Evolutionary conservation across 2,329 filamentous ascomycete species (phyloP).

Genomic region (Cladosporium sp.): DNA sequence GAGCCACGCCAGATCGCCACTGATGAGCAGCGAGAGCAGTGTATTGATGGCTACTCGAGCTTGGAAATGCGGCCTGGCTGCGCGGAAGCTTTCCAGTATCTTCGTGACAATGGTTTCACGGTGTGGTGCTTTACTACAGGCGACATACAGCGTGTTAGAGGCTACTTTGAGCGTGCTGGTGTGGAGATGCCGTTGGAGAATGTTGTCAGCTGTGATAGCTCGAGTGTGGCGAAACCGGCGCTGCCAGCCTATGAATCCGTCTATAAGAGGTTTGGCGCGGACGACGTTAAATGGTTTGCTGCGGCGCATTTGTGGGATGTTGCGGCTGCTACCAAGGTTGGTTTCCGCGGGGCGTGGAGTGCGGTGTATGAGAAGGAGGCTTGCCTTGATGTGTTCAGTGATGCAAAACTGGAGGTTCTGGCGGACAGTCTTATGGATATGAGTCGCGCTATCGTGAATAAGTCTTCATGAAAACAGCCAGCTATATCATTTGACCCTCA

Average conservation of each 20-base stretch:
- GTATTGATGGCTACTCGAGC: constrained; percentile 42
- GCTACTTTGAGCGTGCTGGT: constrained; percentile 53
- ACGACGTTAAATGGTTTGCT: constrained; percentile 53
- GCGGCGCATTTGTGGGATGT: constrained; percentile 64
- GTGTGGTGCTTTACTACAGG: constrained; percentile 58
- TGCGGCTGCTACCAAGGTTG: constrained; percentile 51
- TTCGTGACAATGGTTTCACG: constrained; percentile 51
- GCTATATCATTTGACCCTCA: not conserved
- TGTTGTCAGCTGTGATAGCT: constrained; percentile 53
- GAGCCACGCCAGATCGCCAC: constrained; percentile 46
- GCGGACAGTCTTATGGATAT: constrained; percentile 50
- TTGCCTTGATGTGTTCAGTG: constrained; percentile 50
- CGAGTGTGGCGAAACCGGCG: constrained; percentile 53
- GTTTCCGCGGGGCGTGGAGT: constrained; percentile 56
- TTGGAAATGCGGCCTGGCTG: constrained; percentile 41
- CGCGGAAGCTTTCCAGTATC: constrained; percentile 44
- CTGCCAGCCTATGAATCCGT: constrained; percentile 49
- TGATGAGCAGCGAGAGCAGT: constrained; percentile 44
- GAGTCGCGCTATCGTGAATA: constrained; percentile 40
- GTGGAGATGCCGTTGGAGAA: constrained; percentile 54
- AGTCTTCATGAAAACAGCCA: not conserved
- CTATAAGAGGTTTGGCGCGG: constrained; percentile 35
- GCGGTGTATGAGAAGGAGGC: constrained; percentile 55
- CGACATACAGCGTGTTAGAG: constrained; percentile 51
- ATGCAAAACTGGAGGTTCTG: constrained; percentile 51